Evolutionary conservation across 2,329 filamentous ascomycete genomes (phyloP).

Genomic region (Hypoxylon sp.): DNA sequence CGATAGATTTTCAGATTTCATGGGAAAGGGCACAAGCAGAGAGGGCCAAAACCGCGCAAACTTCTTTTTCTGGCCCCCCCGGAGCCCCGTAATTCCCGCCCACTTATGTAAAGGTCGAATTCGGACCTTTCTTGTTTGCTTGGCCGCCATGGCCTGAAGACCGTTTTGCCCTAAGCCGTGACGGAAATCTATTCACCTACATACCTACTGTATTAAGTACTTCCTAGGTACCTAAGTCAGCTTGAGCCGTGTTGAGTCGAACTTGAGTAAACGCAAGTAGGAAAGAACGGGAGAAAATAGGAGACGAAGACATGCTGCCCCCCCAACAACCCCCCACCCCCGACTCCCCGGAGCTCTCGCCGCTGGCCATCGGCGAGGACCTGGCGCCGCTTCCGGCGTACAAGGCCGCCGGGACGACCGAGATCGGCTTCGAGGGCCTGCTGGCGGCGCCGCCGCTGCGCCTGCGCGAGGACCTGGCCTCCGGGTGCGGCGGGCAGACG

Average conservation of each 20-base stretch:
- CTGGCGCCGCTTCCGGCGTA: slow-evolving; percentile 70
- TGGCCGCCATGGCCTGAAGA: too few species aligned
- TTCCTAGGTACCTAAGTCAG: neutral
- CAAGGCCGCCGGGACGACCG: slow-evolving; percentile 66
- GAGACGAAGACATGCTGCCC: slow-evolving; percentile 17
- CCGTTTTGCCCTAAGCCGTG: too few species aligned
- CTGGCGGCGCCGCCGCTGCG: slow-evolving; percentile 76
- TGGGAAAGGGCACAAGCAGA: too few species aligned
- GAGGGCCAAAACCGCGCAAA: too few species aligned
- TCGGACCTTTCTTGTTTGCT: too few species aligned
- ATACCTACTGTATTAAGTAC: too few species aligned
- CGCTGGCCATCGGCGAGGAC: slow-evolving; percentile 65
- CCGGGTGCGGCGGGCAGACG: slow-evolving; percentile 91
- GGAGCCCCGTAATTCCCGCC: slow-evolving; percentile 14
- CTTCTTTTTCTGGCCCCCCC: slow-evolving; percentile 19
- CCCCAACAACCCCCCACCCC: slow-evolving; percentile 55
- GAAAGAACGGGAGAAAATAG: neutral
- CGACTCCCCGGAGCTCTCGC: slow-evolving; percentile 59
- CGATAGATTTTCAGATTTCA: slow-evolving; percentile 32
- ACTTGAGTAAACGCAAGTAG: neutral
- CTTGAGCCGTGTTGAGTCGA: neutral
- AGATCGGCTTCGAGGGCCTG: slow-evolving; percentile 78
- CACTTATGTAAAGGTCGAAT: too few species aligned
- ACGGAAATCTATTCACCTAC: neutral
- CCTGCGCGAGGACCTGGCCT: slow-evolving; percentile 85